These are phyloP conservation scores for Pelagophyceae sp. DNA, from an alignment of 352 stramenopile species.

Conservation along the genomic window DNA sequence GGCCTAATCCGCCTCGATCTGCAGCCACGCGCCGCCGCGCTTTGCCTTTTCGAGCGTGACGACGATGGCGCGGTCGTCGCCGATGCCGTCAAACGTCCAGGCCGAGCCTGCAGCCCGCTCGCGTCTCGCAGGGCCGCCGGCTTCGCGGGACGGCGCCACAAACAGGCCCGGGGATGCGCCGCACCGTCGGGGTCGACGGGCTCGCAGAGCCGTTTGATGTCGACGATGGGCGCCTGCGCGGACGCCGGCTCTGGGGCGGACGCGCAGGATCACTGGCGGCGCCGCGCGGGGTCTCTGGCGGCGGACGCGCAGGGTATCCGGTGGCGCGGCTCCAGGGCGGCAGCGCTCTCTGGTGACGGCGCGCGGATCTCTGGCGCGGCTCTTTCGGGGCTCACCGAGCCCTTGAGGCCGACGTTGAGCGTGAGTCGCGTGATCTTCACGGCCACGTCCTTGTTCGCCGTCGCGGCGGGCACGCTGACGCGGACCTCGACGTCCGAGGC, in stretches of 20 bases:
- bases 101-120: too few relatives aligned
- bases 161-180: background rate
- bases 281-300: too few relatives aligned
- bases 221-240: background rate
- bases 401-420: background rate
- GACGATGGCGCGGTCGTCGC: background rate
- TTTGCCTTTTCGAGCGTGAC: background rate
- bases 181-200: background rate
- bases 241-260: background rate
- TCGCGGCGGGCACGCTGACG: background rate
- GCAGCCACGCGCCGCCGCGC: too few relatives aligned
- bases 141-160: background rate
- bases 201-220: background rate
- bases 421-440: background rate
- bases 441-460: background rate
- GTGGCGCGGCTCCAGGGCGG: too few relatives aligned
- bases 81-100: background rate
- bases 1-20: too few relatives aligned
- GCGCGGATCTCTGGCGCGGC: too few relatives aligned
- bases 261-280: background rate
- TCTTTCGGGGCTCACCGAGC: background rate
- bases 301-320: too few relatives aligned
- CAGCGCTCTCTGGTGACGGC: too few relatives aligned
- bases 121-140: too few relatives aligned
- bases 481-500: background rate